Percentiles rank a stretch among this genome's conserved stretches.
phyloP scores from a whole-genome alignment of 177 flowering plant genomes.

The Tripterygium wilfordii region DNA sequence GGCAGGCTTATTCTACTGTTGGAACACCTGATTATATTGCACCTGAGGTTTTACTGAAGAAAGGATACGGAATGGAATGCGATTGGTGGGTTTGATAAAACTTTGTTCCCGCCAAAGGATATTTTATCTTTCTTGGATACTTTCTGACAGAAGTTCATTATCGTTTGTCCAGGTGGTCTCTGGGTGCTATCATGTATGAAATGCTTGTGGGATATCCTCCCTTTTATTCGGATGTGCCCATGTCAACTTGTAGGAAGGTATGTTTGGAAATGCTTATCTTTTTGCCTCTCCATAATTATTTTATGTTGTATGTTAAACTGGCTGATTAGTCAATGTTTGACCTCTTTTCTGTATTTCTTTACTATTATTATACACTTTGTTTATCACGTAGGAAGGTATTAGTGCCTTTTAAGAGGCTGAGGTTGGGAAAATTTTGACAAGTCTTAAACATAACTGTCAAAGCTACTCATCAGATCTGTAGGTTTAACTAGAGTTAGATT shows the following conservation, averaged over 20 bases:
- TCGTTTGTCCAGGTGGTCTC: conserved; percentile 83
- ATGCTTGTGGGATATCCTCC: conserved; percentile 99
- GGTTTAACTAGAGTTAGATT: too few species aligned
- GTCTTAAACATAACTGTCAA: too few species aligned
- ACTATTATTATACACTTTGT: too few species aligned
- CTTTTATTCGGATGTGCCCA: conserved; percentile 97
- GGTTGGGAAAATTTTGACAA: too few species aligned
- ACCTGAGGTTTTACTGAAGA: conserved; percentile 93
- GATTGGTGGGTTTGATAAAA: conserved; percentile 64
- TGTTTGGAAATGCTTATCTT: background rate
- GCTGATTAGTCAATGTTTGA: too few species aligned
- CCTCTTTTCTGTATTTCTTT: too few species aligned
- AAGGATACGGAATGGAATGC: conserved; percentile 99
- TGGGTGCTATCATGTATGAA: conserved; percentile 98
- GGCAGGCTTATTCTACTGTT: conserved; percentile 96
- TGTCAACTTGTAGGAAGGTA: conserved; percentile 98
- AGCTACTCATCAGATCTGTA: too few species aligned
- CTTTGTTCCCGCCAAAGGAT: background rate
- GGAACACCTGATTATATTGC: conserved; percentile 99
- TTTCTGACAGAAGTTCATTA: background rate
- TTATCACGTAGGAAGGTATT: too few species aligned
- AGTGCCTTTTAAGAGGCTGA: too few species aligned
- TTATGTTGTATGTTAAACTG: too few species aligned
- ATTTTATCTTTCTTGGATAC: background rate
- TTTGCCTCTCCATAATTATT: too few species aligned